Evolutionary conservation across 371 early-diverging fungal species (phyloP), one percentile per base, ranked within the genome.

Genomic region (Phascolomyces articulosus): DNA sequence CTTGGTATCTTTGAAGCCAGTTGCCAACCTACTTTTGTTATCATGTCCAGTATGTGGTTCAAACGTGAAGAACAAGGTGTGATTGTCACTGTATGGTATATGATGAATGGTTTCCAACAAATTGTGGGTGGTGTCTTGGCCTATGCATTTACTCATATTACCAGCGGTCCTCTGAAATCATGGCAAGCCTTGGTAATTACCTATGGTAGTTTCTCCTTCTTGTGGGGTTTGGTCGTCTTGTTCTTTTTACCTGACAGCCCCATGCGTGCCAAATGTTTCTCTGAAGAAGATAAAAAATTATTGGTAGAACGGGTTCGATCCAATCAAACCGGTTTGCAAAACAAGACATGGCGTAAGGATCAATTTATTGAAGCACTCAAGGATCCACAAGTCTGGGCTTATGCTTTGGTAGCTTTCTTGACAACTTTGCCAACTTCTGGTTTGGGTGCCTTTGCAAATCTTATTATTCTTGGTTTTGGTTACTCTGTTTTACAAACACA

Each of bases 61-160:
- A 75, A 69, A 15, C 72, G 82, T n/a, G 67, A 78, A n/a, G 95
- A 95, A 73, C 87, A 87, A 70, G 88, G 90, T 4, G 73, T 82
- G 58, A 88, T 94, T 47, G 82, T 90, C 15, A 90, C 89, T 3
- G 62, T 87, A 41, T 93, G 71, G 71, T 70, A 67, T 27, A 67
- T 70, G 60, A 70, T 70, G 71, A 70, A 70, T 4, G 71, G 71
- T 11, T 66, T 66, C 44, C 71, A 70, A 38, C 71, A 70, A 55
- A 70, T 70, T 21, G 71, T 70, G 9, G 71, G 71, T 29, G 71
- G 71, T 28, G 21, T 70, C 6, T 57, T 70, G 10, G 71, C 71
- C 48, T 70, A 70, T 47, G 71, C 64, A n/a, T 70, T 70, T 51
- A 67, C 67, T 18, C 68, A 70, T 29, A 70, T 70, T 53, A 60